Base-by-base conservation (phyloP, 108 stramenopile genomes). In the Skeletonema grethae region DNA sequence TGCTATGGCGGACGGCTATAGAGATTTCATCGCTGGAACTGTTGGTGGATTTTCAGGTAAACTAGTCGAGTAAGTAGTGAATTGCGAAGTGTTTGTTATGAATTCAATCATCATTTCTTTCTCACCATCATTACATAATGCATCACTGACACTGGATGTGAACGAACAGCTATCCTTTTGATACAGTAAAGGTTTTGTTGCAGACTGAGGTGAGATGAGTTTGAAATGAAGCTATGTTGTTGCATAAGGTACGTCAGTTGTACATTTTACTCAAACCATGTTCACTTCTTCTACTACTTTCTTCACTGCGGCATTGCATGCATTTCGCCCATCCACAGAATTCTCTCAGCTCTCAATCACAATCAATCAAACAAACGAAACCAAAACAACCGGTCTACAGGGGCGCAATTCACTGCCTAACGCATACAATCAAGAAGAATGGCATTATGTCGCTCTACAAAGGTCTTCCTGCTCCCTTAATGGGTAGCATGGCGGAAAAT, bases 401-500 rank as follows among this genome's bases (percentile, higher is more conserved):
- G 3, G 81, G 81, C 24, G 84, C 81, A 34, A 61, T 77, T n/a
- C 77, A 85, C 58, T 85, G 84, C 57, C 41, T 85, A 1, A 56
- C 45, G 15, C 76, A 81, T 36, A 82, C 77, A 12, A 73, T 79
- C 31, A 29, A 71, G 32, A 77, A 72, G 15, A 66, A 78, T 35
- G 84, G 84, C 25, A 58, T 85, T 57, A 48, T 66, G 7, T 74
- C 73, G 5, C 67, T 85, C 8, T 85, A 85, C 65, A 65, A 68
- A 7, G 84, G 84, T 8, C 32, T 85, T 3, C 55, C 84, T 16
- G 72, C 84, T 0, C 84, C 84, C 20, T 55, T 85, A 0, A 30
- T 85, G 48, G 84, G 84, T n/a, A 63, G 66, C 41, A 85, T 85
- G 81, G 81, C 81, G 24, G 84, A 85, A 63, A 85, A 85, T 71